Evolutionary conservation across 352 stramenopile genomes (phyloP).

Genomic region (Aphanomyces cochlioides): DNA sequence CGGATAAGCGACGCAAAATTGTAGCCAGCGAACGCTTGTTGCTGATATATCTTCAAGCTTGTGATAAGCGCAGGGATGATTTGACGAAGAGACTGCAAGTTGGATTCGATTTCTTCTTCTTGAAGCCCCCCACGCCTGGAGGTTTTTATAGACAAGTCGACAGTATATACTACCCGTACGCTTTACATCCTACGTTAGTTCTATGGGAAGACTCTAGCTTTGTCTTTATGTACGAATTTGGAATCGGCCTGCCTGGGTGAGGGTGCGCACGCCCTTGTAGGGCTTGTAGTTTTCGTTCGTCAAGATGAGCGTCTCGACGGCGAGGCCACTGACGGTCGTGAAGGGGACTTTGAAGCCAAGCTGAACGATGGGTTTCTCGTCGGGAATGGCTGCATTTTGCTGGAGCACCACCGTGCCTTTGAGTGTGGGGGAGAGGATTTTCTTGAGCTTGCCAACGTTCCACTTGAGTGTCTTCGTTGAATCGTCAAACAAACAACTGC

Average conservation of each 20-base stretch:
- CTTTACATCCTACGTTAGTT: too few relatives aligned
- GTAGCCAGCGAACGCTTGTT: too few relatives aligned
- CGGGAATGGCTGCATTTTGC: slow-evolving; percentile 65
- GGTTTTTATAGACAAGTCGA: too few relatives aligned
- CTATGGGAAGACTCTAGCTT: too few relatives aligned
- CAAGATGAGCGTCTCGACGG: slow-evolving; percentile 92
- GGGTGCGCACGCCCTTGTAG: slow-evolving; percentile 97
- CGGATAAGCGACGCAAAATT: too few relatives aligned
- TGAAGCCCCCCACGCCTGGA: too few relatives aligned
- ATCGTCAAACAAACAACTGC: slow-evolving; percentile 94
- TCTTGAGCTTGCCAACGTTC: slow-evolving; percentile 94
- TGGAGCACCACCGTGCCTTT: slow-evolving; percentile 91
- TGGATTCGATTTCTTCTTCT: too few relatives aligned
- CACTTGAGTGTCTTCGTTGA: slow-evolving; percentile 81
- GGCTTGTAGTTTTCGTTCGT: slow-evolving; percentile 97
- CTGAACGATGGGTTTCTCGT: slow-evolving; percentile 93
- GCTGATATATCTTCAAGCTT: too few relatives aligned
- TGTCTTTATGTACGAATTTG: slow-evolving; percentile 87
- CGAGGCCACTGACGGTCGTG: slow-evolving; percentile 93
- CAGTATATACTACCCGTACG: too few relatives aligned
- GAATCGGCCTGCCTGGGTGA: slow-evolving; percentile 94
- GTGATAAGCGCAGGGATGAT: too few relatives aligned
- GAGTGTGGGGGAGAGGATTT: slow-evolving; percentile 79
- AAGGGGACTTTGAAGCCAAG: slow-evolving; percentile 96
- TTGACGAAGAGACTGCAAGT: too few relatives aligned